A percentile compares a stretch with the other conserved stretches of the same genome.
Evolutionary conservation across 1,284 basidiomycete species (phyloP).

Genomic region (Leccinum subspadiceum): DNA sequence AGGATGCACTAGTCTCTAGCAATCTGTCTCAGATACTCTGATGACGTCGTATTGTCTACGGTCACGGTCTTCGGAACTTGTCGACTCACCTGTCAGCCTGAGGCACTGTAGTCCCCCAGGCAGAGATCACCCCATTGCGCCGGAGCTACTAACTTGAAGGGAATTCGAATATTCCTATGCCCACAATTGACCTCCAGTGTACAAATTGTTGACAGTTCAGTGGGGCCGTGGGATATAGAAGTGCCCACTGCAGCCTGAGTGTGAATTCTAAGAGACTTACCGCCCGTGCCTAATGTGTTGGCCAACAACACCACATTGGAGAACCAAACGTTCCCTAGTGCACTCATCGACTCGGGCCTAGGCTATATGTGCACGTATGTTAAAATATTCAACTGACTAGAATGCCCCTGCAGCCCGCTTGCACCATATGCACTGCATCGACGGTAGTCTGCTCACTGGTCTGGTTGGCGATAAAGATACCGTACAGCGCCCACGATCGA

Average conservation of each 20-base stretch:
- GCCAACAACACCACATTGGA: background rate
- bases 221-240: conserved; percentile 17
- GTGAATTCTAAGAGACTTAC: no score
- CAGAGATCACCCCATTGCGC: conserved; percentile 41
- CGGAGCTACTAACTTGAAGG: background rate
- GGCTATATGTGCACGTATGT: background rate
- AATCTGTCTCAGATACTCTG: conserved; percentile 23
- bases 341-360: background rate
- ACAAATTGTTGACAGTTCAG: no score
- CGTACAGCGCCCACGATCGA: background rate
- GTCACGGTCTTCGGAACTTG: background rate
- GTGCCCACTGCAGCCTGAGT: no score
- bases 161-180: conserved; percentile 8
- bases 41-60: background rate
- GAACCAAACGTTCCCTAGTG: no score
- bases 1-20: conserved; percentile 23
- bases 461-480: background rate
- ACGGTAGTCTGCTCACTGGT: background rate
- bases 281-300: background rate
- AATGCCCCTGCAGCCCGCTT: background rate
- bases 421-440: background rate
- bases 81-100: conserved; percentile 37
- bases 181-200: conserved; percentile 42
- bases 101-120: conserved; percentile 41
- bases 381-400: no score